Base-by-base conservation (phyloP, 768 basidiomycete genomes). In the Hortiboletus flavorubellus region DNA sequence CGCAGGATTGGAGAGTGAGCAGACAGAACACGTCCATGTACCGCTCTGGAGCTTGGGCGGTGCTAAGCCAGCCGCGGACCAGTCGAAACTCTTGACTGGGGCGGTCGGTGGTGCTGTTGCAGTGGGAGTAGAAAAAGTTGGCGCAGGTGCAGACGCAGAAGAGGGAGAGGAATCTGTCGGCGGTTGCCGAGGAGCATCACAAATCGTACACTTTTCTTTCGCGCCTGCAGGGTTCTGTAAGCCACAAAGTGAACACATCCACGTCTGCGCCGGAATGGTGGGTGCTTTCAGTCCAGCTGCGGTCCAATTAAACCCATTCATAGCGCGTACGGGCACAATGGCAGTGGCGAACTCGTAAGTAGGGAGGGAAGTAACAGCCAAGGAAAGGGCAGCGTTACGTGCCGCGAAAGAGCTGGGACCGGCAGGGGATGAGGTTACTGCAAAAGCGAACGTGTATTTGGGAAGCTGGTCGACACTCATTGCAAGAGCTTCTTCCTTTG, bases 161-260 rank as follows among this genome's bases (percentile, higher is more conserved):
- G 60, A 49, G 7, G 64, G 18, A 39, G 70, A 48, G 3, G 64
- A 23, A n/a, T 26, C n/a, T 29, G 56, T 41, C 29, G 61, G 46
- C 62, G 50, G 62, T 35, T 59, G 69, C 39, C 70, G 69, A 0
- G 73, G 74, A 1, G 73, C 59, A 26, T 79, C 79, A 51, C 80
- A 82, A 10, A 78, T 53, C 5, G 66, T 69, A 58, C 81, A 81
- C 57, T 80, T 79, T 33, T 75, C 75, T 46, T 60, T 69, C 15
- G 69, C 75, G 23, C 59, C 63, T 4, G 61, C 70, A 4, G 75
- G 65, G 51, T 76, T 80, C 46, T 64, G 62, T 35, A 78, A 61
- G 65, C 70, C 72, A 56, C 89, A 91, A 4, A 67, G 60, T 1
- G 67, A 69, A 64, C 88, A 91, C 15, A 59, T 79, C 88, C 88